phyloP scores from a whole-genome alignment of 345 rosid species.

The Corchorus capsularis region DNA sequence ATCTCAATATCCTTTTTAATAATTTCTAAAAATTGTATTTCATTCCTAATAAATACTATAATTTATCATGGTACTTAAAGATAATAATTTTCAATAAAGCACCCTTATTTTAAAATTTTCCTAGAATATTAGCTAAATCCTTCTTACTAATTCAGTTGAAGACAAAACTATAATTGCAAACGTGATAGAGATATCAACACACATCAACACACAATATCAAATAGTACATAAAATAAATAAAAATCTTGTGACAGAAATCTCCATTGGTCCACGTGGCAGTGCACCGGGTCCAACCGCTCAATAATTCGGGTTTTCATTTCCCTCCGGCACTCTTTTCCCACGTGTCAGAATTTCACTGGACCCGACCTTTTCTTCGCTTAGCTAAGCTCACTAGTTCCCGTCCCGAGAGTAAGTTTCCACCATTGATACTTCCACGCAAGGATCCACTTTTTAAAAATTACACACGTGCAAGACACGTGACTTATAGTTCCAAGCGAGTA shows the following conservation, averaged over 20 bases:
- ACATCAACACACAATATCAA: background rate
- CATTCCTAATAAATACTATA: too few species aligned
- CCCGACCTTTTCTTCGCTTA: background rate
- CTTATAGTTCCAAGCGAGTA: background rate
- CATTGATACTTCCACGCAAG: background rate
- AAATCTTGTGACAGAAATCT: background rate
- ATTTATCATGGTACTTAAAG: too few species aligned
- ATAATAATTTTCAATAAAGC: too few species aligned
- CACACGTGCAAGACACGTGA: background rate
- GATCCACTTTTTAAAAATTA: background rate
- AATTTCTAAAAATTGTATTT: too few species aligned
- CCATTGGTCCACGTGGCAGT: conserved; percentile 6
- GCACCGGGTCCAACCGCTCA: background rate
- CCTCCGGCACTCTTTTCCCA: too few species aligned
- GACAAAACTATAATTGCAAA: background rate
- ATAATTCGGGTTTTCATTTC: background rate
- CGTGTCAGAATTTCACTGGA: background rate
- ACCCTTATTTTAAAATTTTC: too few species aligned
- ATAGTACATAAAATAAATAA: background rate
- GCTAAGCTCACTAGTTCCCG: background rate
- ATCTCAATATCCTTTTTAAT: too few species aligned
- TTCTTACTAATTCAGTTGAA: background rate
- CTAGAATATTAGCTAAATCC: too few species aligned
- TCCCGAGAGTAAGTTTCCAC: background rate
- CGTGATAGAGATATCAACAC: too few species aligned